Percentiles rank a stretch among this genome's conserved stretches.
Evolutionary conservation across 441 rosid species (phyloP).

Genomic region (Cnidoscolus chayamansa): DNA sequence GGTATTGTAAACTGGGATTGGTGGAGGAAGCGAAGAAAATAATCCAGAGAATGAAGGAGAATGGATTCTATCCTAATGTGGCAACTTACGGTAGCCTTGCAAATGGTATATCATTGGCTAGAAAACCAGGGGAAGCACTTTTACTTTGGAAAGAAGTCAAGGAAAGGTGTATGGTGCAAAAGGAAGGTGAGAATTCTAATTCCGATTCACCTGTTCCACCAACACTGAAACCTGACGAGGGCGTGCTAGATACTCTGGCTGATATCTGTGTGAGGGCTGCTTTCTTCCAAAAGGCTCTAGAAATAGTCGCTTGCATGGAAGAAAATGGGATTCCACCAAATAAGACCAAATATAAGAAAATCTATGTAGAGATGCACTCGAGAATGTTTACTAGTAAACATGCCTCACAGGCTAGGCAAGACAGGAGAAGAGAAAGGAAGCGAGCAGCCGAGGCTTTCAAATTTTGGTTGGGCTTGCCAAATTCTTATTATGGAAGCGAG

Average conservation of each 20-base stretch:
- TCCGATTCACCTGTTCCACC: slow-evolving; percentile 38
- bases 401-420: slow-evolving; percentile 84
- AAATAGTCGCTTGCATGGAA: slow-evolving; percentile 92
- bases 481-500: slow-evolving; percentile 80
- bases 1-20: slow-evolving; percentile 72
- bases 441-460: slow-evolving; percentile 96
- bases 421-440: slow-evolving; percentile 72
- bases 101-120: slow-evolving; percentile 72
- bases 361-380: slow-evolving; percentile 91
- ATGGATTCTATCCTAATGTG: slow-evolving; percentile 64
- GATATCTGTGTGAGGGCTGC: slow-evolving; percentile 92
- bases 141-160: slow-evolving; percentile 82
- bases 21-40: slow-evolving; percentile 78
- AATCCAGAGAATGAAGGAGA: slow-evolving; percentile 65
- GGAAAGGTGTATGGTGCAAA: slow-evolving; percentile 47
- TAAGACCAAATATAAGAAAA: slow-evolving; percentile 81
- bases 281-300: slow-evolving; percentile 84
- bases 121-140: slow-evolving; percentile 95
- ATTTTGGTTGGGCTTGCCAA: slow-evolving; percentile 93
- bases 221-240: slow-evolving; percentile 66
- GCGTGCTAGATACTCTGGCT: slow-evolving; percentile 63
- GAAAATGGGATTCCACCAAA: slow-evolving; percentile 82
- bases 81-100: slow-evolving; percentile 88
- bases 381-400: slow-evolving; percentile 95
- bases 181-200: slow-evolving; percentile 28